Conservation (phyloP, 2,329 filamentous ascomycete species). For the Aspergillus pseudoviridinutans region DNA sequence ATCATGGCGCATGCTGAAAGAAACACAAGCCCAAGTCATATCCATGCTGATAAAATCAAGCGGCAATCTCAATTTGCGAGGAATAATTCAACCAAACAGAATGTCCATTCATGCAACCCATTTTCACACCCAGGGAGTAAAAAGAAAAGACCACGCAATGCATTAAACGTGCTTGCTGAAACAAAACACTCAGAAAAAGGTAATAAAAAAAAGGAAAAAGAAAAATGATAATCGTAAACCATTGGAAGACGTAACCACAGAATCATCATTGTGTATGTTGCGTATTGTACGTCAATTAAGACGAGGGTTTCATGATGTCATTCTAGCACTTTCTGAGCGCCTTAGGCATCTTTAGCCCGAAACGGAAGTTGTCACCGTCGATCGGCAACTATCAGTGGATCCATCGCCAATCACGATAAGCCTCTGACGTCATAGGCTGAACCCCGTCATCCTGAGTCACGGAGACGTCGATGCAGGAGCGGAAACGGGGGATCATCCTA, state of each 20-base stretch:
- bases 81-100: slow-evolving; percentile 4
- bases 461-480: not conserved
- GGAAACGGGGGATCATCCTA: slow-evolving; percentile 3
- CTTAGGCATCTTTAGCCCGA: slow-evolving; percentile 3
- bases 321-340: slow-evolving; percentile 6
- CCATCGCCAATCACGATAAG: slow-evolving; percentile 11
- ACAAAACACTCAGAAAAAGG: not conserved
- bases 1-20: not conserved
- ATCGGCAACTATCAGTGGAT: slow-evolving; percentile 15
- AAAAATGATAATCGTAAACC: not conserved
- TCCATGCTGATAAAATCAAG: not conserved
- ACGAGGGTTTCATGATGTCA: slow-evolving; percentile 18
- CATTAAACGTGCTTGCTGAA: slow-evolving; percentile 11
- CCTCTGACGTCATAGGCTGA: slow-evolving; percentile 21
- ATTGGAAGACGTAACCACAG: not conserved
- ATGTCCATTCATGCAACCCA: slow-evolving; percentile 13
- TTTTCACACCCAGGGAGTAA: not conserved
- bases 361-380: slow-evolving; percentile 13
- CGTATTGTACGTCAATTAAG: slow-evolving; percentile 7
- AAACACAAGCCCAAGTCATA: not conserved
- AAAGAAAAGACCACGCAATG: slow-evolving; percentile 9
- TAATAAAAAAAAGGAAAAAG: not conserved
- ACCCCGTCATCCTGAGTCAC: slow-evolving; percentile 14
- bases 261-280: not conserved
- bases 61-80: not conserved